Conservation (phyloP, 305 asterid genomes). For the Fraxinus platypoda region DNA sequence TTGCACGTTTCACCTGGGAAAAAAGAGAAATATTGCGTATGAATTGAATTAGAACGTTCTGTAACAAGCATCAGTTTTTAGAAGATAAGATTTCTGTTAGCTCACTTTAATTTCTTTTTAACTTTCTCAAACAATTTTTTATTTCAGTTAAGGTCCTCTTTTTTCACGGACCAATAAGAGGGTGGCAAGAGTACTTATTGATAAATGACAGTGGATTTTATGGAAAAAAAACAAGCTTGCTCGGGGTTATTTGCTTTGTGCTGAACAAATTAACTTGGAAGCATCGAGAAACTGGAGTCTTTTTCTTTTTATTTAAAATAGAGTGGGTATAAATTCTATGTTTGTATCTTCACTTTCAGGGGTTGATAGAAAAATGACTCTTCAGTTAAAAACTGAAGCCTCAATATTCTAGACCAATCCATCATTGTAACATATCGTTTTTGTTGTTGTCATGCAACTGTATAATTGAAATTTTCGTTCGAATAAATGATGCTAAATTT, state of each 20-base stretch:
- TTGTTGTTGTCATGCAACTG: background rate
- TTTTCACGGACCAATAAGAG: background rate
- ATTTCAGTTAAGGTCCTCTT: slow-evolving; percentile 24
- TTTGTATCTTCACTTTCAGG: background rate
- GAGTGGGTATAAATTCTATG: background rate
- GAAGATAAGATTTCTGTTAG: background rate
- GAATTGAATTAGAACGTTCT: background rate
- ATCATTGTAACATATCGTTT: background rate
- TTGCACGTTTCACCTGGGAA: background rate
- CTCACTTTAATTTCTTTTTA: background rate
- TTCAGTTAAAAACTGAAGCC: background rate
- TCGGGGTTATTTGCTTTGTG: slow-evolving; percentile 8
- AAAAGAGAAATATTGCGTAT: background rate
- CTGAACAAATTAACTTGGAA: slow-evolving; percentile 9
- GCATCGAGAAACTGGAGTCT: background rate
- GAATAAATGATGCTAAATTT: background rate
- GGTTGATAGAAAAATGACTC: background rate
- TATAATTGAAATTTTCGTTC: background rate
- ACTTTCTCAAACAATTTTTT: background rate
- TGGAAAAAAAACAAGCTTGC: background rate
- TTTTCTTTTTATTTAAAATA: background rate
- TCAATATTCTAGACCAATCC: background rate
- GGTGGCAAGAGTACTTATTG: background rate
- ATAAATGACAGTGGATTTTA: background rate
- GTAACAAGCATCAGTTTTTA: background rate